phyloP scores from a whole-genome alignment of 1,139 yeast species.

The Suzukiozyma palmioleophila region DNA sequence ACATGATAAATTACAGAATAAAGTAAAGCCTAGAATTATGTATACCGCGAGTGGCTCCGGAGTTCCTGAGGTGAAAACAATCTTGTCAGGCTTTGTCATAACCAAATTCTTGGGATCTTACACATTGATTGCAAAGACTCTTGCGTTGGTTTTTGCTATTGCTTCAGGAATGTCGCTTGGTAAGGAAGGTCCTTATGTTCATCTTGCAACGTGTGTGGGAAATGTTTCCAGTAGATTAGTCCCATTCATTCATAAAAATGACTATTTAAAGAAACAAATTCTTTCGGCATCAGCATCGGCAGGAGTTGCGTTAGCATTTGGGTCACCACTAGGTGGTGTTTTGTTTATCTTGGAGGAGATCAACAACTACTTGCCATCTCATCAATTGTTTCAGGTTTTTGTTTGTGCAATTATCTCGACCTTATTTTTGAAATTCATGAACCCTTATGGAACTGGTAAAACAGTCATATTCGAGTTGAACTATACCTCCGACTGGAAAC shows the following conservation, averaged over 20 bases:
- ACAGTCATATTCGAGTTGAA: conserved; percentile 55
- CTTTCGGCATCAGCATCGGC: conserved; percentile 64
- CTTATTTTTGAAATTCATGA: conserved; percentile 49
- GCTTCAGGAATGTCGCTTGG: conserved; percentile 67
- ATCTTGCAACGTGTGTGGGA: conserved; percentile 65
- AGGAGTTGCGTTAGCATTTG: conserved; percentile 69
- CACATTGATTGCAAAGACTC: conserved; percentile 49
- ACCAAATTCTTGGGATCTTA: conserved; percentile 53
- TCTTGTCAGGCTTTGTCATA: conserved; percentile 52
- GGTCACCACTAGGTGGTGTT: conserved; percentile 68
- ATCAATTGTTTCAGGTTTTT: conserved; percentile 55
- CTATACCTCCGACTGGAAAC: conserved; percentile 54
- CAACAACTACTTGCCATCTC: conserved; percentile 54
- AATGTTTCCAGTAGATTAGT: conserved; percentile 53
- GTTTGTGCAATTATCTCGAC: conserved; percentile 60
- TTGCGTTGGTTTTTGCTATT: conserved; percentile 52
- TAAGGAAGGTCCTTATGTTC: conserved; percentile 73
- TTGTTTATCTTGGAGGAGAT: conserved; percentile 63
- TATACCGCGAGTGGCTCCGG: conserved; percentile 64
- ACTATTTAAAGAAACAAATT: conserved; percentile 53
- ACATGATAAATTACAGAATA: not conserved
- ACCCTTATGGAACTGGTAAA: conserved; percentile 63
- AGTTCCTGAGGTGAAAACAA: conserved; percentile 59
- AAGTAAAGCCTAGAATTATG: conserved; percentile 24
- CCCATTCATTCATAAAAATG: conserved; percentile 46